These are phyloP conservation scores for Santalum album DNA, from an alignment of 164 flowering plant species.

Conservation along the genomic window DNA sequence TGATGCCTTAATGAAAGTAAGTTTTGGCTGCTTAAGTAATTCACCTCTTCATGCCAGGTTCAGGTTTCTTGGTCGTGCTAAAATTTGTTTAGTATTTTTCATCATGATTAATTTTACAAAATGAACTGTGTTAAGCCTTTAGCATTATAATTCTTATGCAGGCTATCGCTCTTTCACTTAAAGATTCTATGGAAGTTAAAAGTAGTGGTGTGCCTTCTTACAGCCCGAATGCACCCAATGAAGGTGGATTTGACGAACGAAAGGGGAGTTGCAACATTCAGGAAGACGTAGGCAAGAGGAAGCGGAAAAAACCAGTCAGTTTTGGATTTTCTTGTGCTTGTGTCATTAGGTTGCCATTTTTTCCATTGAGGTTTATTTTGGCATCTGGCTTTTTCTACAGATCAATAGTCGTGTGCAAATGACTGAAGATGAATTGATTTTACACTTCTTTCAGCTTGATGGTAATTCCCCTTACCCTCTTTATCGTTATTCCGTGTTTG, in stretches of 20 bases:
- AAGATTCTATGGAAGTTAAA: conserved; percentile 26
- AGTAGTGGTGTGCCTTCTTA: conserved; percentile 13
- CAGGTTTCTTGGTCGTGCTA: neutral
- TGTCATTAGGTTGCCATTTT: neutral
- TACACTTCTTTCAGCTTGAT: conserved; percentile 78
- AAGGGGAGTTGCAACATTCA: conserved; percentile 15
- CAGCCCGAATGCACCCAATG: conserved; percentile 6
- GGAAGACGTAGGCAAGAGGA: conserved; percentile 33
- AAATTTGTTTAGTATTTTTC: neutral
- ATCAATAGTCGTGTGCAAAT: conserved; percentile 50
- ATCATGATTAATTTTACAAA: neutral
- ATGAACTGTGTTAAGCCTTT: neutral
- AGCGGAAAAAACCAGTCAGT: conserved; percentile 54
- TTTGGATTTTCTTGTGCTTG: neutral
- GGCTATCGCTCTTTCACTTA: conserved; percentile 87
- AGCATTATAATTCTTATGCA: conserved; percentile 14
- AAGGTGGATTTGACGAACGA: conserved; percentile 13
- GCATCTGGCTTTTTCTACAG: conserved; percentile 22
- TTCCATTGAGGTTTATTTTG: conserved; percentile 5
- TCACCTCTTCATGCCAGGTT: neutral
- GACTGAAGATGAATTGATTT: conserved; percentile 70
- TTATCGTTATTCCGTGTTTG: neutral
- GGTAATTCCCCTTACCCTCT: conserved; percentile 32
- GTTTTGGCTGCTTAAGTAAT: neutral
- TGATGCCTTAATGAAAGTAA: conserved; percentile 57